A percentile compares a stretch with the other conserved stretches of the same genome.
Evolutionary conservation across 306 rosid species (phyloP).

Genomic region (Myrica gale): DNA sequence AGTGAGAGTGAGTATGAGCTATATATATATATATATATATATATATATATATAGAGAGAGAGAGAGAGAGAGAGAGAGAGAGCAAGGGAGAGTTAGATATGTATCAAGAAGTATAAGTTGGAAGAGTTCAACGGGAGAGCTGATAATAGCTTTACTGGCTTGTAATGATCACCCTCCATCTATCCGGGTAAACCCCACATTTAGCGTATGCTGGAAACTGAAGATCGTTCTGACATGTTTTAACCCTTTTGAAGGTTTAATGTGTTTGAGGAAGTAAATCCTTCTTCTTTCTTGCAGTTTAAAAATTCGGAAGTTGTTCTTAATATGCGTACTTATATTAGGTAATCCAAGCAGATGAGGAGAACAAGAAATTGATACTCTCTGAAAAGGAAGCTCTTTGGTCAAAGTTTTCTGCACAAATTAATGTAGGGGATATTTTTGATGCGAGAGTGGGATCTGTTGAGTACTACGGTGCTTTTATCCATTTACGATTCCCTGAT

Average conservation of each 20-base stretch:
- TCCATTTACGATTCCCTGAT: constrained; percentile 74
- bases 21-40: no score
- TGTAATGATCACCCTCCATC: neutral
- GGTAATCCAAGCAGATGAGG: constrained; percentile 86
- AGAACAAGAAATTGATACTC: constrained; percentile 55
- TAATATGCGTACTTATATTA: constrained; percentile 35
- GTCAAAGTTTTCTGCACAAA: constrained; percentile 61
- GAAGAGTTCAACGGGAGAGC: neutral
- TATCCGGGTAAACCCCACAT: neutral
- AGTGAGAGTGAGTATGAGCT: no score
- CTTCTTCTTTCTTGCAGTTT: neutral
- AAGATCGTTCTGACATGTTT: neutral
- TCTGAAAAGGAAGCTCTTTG: constrained; percentile 90
- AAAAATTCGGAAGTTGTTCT: constrained; percentile 13
- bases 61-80: no score
- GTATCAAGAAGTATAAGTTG: no score
- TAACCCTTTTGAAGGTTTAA: no score
- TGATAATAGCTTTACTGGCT: neutral
- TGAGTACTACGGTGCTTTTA: constrained; percentile 89
- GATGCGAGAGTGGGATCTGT: constrained; percentile 68
- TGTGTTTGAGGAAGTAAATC: neutral
- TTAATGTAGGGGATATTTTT: constrained; percentile 69
- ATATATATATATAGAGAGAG: no score
- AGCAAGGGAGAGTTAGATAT: no score
- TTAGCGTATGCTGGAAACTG: constrained; percentile 1